Percentiles rank a stretch among this genome's conserved stretches.
phyloP scores from a whole-genome alignment of 352 stramenopile species.

The Globisporangium okanoganense region DNA sequence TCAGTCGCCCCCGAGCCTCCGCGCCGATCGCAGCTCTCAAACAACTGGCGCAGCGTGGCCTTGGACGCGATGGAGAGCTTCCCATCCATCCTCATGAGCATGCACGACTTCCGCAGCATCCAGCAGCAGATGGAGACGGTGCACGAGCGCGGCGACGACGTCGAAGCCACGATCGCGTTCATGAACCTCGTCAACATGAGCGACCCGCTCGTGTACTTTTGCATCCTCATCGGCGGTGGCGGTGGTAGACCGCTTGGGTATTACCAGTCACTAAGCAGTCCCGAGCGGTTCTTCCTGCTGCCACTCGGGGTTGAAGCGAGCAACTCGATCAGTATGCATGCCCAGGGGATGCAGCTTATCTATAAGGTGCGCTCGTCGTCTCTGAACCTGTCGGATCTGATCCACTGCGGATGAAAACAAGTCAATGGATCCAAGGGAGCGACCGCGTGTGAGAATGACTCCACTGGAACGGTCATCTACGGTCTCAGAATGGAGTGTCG shows the following conservation, averaged over 20 bases:
- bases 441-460: not conserved
- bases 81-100: conserved; percentile 11
- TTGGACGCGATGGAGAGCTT: not conserved
- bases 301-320: not conserved
- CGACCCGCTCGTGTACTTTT: conserved; percentile 32
- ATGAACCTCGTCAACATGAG: conserved; percentile 42
- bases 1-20: not conserved
- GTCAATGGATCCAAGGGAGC: not conserved
- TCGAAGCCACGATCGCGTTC: conserved; percentile 21
- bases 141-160: conserved; percentile 8
- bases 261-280: not conserved
- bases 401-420: conserved; percentile 10
- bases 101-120: not conserved
- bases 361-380: not conserved
- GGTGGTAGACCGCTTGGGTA: not conserved
- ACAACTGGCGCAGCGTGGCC: not conserved
- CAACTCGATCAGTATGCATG: not conserved
- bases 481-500: too few species aligned
- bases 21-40: not conserved
- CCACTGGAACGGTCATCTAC: too few species aligned
- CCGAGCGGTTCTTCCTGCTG: conserved; percentile 4
- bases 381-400: not conserved
- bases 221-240: not conserved
- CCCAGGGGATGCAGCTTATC: conserved; percentile 1
- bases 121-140: conserved; percentile 2